Percentiles rank a stretch among this genome's conserved stretches.
phyloP scores from a whole-genome alignment of 345 rosid genomes.

The Gossypium mustelinum region DNA sequence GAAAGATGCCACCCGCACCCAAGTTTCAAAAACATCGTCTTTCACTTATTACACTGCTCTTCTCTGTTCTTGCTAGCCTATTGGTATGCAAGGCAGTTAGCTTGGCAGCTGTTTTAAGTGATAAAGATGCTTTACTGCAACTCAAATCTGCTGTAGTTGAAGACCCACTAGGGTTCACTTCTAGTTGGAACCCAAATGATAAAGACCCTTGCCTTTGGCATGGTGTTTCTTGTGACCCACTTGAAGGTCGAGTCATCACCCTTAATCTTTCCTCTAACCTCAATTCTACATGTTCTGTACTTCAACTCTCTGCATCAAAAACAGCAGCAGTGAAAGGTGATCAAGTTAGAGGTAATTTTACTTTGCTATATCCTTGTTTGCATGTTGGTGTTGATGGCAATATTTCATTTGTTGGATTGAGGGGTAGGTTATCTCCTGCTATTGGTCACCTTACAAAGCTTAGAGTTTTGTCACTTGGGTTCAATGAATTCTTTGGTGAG shows the following conservation, averaged over 20 bases:
- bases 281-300: slow-evolving; percentile 24
- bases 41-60: background rate
- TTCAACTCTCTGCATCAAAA: slow-evolving; percentile 13
- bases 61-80: background rate
- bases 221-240: slow-evolving; percentile 1
- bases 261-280: slow-evolving; percentile 3
- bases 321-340: background rate
- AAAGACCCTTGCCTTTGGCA: slow-evolving; percentile 17
- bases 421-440: background rate
- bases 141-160: slow-evolving; percentile 37
- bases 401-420: background rate
- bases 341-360: slow-evolving; percentile 4
- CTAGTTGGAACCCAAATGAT: slow-evolving; percentile 46
- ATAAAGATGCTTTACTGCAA: slow-evolving; percentile 33
- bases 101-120: slow-evolving; percentile 13
- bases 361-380: slow-evolving; percentile 1
- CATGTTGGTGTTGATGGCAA: background rate
- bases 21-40: background rate
- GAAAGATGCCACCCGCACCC: background rate
- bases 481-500: background rate
- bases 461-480: slow-evolving; percentile 7
- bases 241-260: background rate
- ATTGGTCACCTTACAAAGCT: slow-evolving; percentile 9
- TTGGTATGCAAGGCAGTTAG: background rate
- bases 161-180: slow-evolving; percentile 44